These are phyloP conservation scores for Coemansia sp. DNA, from an alignment of 192 early-diverging fungal species.

Conservation along the genomic window DNA sequence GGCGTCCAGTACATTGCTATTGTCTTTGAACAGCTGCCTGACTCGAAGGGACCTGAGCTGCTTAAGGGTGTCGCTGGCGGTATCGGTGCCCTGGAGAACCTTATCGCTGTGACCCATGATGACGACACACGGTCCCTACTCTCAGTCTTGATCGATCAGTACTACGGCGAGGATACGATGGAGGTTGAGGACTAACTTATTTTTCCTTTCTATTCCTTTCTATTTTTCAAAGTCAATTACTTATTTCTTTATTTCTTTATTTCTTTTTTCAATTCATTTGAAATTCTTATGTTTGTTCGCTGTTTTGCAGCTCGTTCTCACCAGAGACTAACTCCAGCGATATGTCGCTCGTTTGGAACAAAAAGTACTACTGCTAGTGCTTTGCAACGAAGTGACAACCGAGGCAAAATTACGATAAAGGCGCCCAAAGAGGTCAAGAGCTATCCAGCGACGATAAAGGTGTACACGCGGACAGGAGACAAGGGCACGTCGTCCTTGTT, in stretches of 20 bases:
- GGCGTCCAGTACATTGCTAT: slow-evolving; percentile 63
- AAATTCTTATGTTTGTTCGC: not conserved
- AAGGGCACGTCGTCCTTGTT: slow-evolving; percentile 86
- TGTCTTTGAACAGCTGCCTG: slow-evolving; percentile 53
- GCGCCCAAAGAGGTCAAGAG: slow-evolving; percentile 48
- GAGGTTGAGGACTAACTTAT: not conserved
- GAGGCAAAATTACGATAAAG: slow-evolving; percentile 7
- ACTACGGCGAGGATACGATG: slow-evolving; percentile 57
- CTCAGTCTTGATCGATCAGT: slow-evolving; percentile 59
- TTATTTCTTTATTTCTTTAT: not conserved
- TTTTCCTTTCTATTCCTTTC: not conserved
- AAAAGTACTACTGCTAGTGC: too few relatives aligned
- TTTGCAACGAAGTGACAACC: not conserved
- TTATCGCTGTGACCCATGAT: slow-evolving; percentile 54
- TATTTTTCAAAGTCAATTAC: not conserved
- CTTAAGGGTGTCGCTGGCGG: slow-evolving; percentile 39
- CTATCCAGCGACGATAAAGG: slow-evolving; percentile 57
- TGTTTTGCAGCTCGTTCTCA: not conserved
- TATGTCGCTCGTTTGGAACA: not conserved
- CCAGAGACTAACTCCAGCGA: not conserved
- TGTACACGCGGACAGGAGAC: slow-evolving; percentile 95
- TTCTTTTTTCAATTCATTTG: not conserved
- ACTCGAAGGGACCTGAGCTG: slow-evolving; percentile 25
- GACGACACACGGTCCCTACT: slow-evolving; percentile 53
- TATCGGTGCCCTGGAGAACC: slow-evolving; percentile 60